phyloP scores from a whole-genome alignment of 2,329 filamentous ascomycete species.

The Cytospora paraplurivora region DNA sequence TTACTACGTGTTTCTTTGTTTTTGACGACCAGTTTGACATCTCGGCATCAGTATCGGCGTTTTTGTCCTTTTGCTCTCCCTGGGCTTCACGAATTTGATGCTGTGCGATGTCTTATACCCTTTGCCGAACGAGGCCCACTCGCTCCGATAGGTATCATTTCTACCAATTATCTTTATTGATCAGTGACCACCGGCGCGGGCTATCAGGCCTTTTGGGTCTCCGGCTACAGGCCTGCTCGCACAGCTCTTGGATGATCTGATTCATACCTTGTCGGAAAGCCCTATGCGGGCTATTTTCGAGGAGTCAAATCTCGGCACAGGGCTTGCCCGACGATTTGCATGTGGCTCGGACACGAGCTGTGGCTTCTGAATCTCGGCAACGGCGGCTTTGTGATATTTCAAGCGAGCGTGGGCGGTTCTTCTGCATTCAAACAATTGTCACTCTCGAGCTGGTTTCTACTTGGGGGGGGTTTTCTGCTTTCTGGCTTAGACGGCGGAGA shows the following conservation, averaged over 20 bases:
- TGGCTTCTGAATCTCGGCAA: not conserved
- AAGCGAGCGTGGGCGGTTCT: constrained; percentile 18
- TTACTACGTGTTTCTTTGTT: constrained; percentile 3
- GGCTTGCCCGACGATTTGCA: not conserved
- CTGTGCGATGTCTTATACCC: constrained; percentile 28
- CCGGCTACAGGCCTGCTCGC: not conserved
- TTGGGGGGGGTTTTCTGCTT: not conserved
- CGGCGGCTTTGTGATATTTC: not conserved
- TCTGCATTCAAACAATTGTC: not conserved
- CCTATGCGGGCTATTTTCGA: not conserved
- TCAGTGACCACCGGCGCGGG: not conserved
- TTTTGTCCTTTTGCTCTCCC: not conserved
- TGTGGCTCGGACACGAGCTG: not conserved
- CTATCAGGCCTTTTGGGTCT: not conserved
- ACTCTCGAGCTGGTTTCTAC: constrained; percentile 1
- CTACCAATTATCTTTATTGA: not conserved
- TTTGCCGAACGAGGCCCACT: constrained; percentile 14
- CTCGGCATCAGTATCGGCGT: constrained; percentile 26
- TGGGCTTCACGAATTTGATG: constrained; percentile 25
- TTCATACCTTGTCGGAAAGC: not conserved
- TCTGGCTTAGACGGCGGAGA: not conserved
- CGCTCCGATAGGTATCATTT: constrained; percentile 19
- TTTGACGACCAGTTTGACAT: constrained; percentile 11
- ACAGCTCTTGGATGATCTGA: not conserved
- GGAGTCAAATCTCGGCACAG: not conserved